Conservation (phyloP, 2,329 filamentous ascomycete genomes). For the Trichoderma lentiforme region DNA sequence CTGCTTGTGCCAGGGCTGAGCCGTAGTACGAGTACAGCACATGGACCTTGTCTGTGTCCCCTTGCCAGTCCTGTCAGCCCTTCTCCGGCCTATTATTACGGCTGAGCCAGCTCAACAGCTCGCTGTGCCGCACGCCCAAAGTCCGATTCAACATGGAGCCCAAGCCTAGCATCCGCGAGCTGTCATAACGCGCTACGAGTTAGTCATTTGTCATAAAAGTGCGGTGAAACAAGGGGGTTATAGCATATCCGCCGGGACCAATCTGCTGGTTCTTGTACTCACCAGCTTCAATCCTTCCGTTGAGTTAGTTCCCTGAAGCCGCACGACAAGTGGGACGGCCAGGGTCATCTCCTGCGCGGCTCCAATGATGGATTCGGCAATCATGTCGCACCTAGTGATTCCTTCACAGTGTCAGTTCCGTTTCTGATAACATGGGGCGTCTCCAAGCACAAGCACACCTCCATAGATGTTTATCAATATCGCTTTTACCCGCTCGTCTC, state of each 20-base stretch:
- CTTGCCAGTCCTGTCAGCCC: neutral
- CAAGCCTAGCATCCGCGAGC: slow-evolving; percentile 36
- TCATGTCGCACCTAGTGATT: slow-evolving; percentile 49
- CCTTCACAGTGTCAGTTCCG: slow-evolving; percentile 30
- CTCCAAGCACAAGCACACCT: slow-evolving; percentile 26
- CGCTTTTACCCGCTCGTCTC: slow-evolving; percentile 68
- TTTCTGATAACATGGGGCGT: neutral
- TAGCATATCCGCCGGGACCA: neutral
- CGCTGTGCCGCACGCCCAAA: slow-evolving; percentile 36
- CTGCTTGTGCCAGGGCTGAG: neutral
- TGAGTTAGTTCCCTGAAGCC: slow-evolving; percentile 47
- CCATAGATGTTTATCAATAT: slow-evolving; percentile 58
- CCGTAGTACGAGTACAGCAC: neutral
- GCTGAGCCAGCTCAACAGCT: slow-evolving; percentile 33
- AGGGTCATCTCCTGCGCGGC: slow-evolving; percentile 39
- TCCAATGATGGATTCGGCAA: slow-evolving; percentile 46
- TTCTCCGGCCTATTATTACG: neutral
- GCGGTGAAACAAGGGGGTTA: slow-evolving; percentile 2
- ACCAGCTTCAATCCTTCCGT: slow-evolving; percentile 40
- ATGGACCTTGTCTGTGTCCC: neutral
- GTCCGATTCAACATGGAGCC: slow-evolving; percentile 37
- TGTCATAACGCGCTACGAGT: slow-evolving; percentile 20
- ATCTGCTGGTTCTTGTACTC: slow-evolving; percentile 24
- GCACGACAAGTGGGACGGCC: slow-evolving; percentile 42
- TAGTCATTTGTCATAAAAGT: slow-evolving; percentile 12